A percentile compares a stretch with the other conserved stretches of the same genome.
phyloP scores from a whole-genome alignment of 257 asterid species.

The Scutellaria baicalensis region DNA sequence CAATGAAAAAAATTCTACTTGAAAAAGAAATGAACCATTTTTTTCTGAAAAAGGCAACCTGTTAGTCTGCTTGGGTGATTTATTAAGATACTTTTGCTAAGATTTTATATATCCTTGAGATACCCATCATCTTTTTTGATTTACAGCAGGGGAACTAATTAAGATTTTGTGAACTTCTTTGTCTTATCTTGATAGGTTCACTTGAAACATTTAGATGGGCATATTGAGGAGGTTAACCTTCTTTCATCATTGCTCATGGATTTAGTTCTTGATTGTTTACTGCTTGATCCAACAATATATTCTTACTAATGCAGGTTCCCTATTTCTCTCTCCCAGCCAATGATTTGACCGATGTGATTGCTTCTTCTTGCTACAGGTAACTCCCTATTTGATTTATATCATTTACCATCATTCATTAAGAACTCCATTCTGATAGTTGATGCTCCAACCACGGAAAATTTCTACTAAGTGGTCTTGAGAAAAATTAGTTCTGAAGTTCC shows the following conservation, averaged over 20 bases:
- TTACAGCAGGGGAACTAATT: not conserved
- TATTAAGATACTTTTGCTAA: not conserved
- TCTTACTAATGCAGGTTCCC: constrained; percentile 79
- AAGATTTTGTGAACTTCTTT: constrained; percentile 12
- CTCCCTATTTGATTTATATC: constrained; percentile 5
- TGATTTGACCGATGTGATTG: constrained; percentile 91
- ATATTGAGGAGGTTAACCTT: constrained; percentile 77
- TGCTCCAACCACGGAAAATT: not conserved
- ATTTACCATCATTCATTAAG: constrained; percentile 11
- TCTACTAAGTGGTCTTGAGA: not conserved
- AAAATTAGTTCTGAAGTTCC: not conserved
- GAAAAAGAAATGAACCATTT: not conserved
- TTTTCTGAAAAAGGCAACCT: not conserved
- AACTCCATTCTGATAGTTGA: not conserved
- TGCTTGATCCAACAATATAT: constrained; percentile 29
- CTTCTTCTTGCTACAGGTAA: constrained; percentile 99
- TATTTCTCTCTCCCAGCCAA: constrained; percentile 99
- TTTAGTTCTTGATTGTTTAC: constrained; percentile 16
- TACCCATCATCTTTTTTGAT: not conserved
- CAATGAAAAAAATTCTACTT: not conserved
- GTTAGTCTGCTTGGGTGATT: not conserved
- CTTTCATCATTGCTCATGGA: constrained; percentile 12
- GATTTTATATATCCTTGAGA: constrained; percentile 9
- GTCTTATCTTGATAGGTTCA: constrained; percentile 57
- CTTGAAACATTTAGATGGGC: constrained; percentile 97